phyloP scores from a whole-genome alignment of 2,329 filamentous ascomycete genomes.

The Ophiosphaerella korrae region DNA sequence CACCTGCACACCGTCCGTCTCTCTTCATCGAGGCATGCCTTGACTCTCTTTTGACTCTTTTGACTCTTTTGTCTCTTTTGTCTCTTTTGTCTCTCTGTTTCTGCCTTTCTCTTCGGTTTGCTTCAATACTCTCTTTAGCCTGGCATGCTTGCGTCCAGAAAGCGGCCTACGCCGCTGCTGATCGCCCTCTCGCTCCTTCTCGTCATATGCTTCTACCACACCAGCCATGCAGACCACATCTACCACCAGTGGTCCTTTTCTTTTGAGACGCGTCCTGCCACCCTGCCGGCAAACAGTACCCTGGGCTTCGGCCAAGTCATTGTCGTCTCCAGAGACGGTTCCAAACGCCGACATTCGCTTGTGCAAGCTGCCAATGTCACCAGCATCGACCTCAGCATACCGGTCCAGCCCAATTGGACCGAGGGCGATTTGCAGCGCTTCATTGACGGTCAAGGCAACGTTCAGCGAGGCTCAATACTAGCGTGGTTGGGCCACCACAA shows the following conservation, averaged over 20 bases:
- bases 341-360: conserved; percentile 47
- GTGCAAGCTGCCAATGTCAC: conserved; percentile 51
- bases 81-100: conserved; percentile 6
- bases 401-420: conserved; percentile 50
- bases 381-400: conserved; percentile 50
- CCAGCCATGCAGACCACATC: conserved; percentile 30
- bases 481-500: conserved; percentile 54
- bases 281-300: conserved; percentile 41
- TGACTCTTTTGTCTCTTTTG: conserved; percentile 11
- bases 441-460: conserved; percentile 40
- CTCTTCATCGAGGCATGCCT: conserved; percentile 21
- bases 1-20: conserved; percentile 2
- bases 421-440: conserved; percentile 48
- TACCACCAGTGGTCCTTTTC: conserved; percentile 38
- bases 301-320: conserved; percentile 50
- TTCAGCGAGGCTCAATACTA: conserved; percentile 48
- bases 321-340: conserved; percentile 49
- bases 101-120: conserved; percentile 10
- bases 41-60: conserved; percentile 20
- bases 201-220: conserved; percentile 36
- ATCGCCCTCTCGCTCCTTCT: conserved; percentile 31
- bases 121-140: conserved; percentile 10
- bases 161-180: conserved; percentile 38
- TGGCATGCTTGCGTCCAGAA: conserved; percentile 41
- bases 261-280: conserved; percentile 27